A percentile compares a stretch with the other conserved stretches of the same genome.
Conservation (phyloP, 441 rosid species). For the Mallotus repandus region DNA sequence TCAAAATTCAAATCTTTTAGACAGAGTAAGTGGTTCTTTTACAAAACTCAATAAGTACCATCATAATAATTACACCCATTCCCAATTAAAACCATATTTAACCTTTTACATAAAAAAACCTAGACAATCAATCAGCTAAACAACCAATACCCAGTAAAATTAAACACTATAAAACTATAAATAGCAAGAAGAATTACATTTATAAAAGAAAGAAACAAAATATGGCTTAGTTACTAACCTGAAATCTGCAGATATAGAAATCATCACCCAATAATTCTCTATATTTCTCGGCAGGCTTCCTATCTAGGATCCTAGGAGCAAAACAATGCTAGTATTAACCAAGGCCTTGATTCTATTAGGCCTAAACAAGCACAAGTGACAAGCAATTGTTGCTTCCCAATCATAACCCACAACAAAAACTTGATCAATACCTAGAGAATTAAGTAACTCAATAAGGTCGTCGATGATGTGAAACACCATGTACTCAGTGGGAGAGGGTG, state of each 20-base stretch:
- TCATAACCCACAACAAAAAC: constrained; percentile 65
- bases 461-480: constrained; percentile 55
- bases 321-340: constrained; percentile 56
- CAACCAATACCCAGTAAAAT: neutral
- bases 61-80: too few species aligned
- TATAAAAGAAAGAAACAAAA: too few species aligned
- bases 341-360: constrained; percentile 60
- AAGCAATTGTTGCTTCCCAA: constrained; percentile 64
- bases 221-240: constrained; percentile 32
- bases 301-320: constrained; percentile 44
- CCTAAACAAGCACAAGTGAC: constrained; percentile 60
- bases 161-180: neutral
- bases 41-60: too few species aligned
- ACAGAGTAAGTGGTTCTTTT: too few species aligned
- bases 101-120: neutral
- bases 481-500: constrained; percentile 38
- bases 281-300: constrained; percentile 42
- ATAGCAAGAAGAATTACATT: neutral
- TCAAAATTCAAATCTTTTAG: too few species aligned
- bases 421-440: constrained; percentile 46
- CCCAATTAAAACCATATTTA: too few species aligned
- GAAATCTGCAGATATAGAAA: constrained; percentile 78
- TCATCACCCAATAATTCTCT: constrained; percentile 58
- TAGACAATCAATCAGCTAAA: neutral
- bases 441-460: constrained; percentile 56